Evolutionary conservation across 2,329 filamentous ascomycete genomes (phyloP).

Genomic region (Bretziella fagacearum): DNA sequence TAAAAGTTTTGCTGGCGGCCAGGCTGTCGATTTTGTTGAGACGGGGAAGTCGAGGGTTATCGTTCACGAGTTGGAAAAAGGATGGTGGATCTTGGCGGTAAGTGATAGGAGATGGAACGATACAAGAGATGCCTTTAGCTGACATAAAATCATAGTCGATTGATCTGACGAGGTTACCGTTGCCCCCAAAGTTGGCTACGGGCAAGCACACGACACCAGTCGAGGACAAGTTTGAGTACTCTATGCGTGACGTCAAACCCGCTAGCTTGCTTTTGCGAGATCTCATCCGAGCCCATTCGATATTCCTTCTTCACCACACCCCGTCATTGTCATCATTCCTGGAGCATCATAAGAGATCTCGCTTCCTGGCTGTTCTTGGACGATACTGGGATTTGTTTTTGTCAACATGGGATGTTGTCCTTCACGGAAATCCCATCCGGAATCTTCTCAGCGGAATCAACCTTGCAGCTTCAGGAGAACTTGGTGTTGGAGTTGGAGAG

Average conservation of each 20-base stretch:
- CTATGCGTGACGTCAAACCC: constrained; percentile 76
- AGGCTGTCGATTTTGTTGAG: constrained; percentile 68
- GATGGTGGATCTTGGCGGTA: constrained; percentile 93
- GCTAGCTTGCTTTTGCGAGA: constrained; percentile 62
- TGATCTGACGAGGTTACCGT: constrained; percentile 55
- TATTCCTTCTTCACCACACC: constrained; percentile 79
- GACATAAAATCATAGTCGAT: constrained; percentile 47
- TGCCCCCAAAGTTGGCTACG: constrained; percentile 37
- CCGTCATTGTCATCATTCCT: constrained; percentile 56
- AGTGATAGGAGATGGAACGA: constrained; percentile 7
- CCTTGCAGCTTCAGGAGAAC: constrained; percentile 73
- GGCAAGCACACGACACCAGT: constrained; percentile 25
- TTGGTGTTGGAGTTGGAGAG: constrained; percentile 87
- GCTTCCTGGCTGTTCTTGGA: constrained; percentile 55
- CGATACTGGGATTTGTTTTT: constrained; percentile 63
- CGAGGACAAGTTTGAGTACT: constrained; percentile 51
- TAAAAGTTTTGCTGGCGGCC: constrained; percentile 64
- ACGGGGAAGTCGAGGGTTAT: constrained; percentile 78
- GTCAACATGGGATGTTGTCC: constrained; percentile 69
- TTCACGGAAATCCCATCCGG: constrained; percentile 74
- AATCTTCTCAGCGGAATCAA: constrained; percentile 72
- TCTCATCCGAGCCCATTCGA: constrained; percentile 61
- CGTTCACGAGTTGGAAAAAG: constrained; percentile 68
- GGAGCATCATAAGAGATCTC: constrained; percentile 34
- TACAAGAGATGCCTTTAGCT: neutral